These are phyloP conservation scores for Royoungia palumana DNA, from an alignment of 768 basidiomycete species.

Conservation along the genomic window DNA sequence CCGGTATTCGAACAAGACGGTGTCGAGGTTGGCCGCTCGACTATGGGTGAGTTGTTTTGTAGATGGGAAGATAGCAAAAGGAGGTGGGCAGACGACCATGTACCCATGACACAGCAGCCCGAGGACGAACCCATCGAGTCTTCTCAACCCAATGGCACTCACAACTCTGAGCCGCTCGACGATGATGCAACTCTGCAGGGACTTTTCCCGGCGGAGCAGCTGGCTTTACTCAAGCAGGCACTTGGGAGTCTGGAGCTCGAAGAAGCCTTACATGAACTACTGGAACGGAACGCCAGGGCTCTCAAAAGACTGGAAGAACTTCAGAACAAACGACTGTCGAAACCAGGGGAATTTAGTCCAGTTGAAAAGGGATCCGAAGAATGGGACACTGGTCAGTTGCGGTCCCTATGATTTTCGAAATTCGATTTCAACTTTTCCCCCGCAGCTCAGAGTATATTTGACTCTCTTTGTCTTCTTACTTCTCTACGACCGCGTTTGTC, in stretches of 20 bases:
- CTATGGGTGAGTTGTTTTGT: conserved; percentile 59
- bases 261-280: conserved; percentile 61
- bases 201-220: conserved; percentile 55
- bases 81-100: conserved; percentile 25
- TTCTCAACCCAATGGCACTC: conserved; percentile 12
- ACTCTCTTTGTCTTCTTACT: conserved; percentile 63
- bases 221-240: conserved; percentile 54
- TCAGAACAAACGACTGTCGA: conserved; percentile 53
- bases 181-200: conserved; percentile 46
- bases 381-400: conserved; percentile 70
- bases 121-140: background rate
- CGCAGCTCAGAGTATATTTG: conserved; percentile 67
- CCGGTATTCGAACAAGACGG: conserved; percentile 77
- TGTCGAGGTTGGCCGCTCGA: conserved; percentile 60
- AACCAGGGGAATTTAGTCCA: conserved; percentile 42
- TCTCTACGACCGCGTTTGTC: conserved; percentile 67
- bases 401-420: background rate
- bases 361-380: conserved; percentile 74
- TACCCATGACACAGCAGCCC: conserved; percentile 1
- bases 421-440: conserved; percentile 13
- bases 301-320: conserved; percentile 62
- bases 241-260: conserved; percentile 64
- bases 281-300: conserved; percentile 63
- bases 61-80: conserved; percentile 44
- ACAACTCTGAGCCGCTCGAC: conserved; percentile 21